These are phyloP conservation scores for Platanus orientalis DNA, from an alignment of 164 flowering plant species.

Conservation along the genomic window DNA sequence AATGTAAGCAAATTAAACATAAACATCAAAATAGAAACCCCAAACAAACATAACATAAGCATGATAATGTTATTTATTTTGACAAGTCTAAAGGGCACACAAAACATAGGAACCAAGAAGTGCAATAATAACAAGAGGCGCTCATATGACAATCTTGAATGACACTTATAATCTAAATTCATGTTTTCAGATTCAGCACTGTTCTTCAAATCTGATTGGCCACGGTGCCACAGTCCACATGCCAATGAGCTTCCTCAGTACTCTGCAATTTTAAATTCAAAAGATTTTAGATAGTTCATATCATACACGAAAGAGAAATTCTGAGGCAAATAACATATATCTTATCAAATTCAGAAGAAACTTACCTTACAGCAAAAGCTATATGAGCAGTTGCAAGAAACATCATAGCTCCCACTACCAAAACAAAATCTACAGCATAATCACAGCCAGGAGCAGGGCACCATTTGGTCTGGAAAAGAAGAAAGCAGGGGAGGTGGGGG, in stretches of 20 bases:
- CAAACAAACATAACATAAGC: no score
- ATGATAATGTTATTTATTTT: no score
- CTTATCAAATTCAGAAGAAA: not conserved
- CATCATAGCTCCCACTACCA: slow-evolving; percentile 72
- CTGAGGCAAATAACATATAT: not conserved
- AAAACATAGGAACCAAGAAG: no score
- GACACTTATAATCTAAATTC: no score
- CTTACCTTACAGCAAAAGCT: slow-evolving; percentile 86
- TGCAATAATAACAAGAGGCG: no score
- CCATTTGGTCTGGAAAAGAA: slow-evolving; percentile 61
- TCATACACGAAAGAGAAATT: not conserved
- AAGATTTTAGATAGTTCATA: not conserved
- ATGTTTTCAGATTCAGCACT: no score
- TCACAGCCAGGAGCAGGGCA: slow-evolving; percentile 94
- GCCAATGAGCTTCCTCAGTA: slow-evolving; percentile 66
- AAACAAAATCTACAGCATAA: slow-evolving; percentile 62
- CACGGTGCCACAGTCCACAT: slow-evolving; percentile 55
- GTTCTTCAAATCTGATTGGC: slow-evolving; percentile 48
- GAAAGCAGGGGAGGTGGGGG: not conserved
- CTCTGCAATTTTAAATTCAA: slow-evolving; percentile 25
- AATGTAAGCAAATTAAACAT: no score
- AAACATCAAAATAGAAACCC: no score
- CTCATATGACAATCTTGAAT: no score
- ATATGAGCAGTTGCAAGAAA: slow-evolving; percentile 61
- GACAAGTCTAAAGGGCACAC: no score